Evolutionary conservation across 805 yeast genomes (phyloP).

Genomic region (Jamesozyma jinghongensis): DNA sequence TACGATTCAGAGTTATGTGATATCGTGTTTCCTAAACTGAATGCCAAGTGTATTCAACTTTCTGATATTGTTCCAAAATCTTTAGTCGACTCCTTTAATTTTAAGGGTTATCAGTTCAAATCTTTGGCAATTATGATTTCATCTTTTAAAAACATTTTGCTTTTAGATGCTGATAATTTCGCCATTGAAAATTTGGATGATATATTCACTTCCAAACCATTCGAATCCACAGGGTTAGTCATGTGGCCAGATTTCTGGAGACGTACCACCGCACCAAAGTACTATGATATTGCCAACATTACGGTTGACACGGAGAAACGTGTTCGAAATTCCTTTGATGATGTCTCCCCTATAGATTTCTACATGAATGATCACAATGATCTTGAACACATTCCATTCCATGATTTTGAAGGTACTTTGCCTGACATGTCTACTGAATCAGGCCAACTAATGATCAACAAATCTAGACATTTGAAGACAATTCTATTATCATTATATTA

Average conservation of each 20-base stretch:
- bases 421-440: slow-evolving; percentile 69
- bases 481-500: slow-evolving; percentile 55
- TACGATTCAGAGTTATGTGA: slow-evolving; percentile 64
- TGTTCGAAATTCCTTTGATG: slow-evolving; percentile 31
- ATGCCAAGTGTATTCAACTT: slow-evolving; percentile 53
- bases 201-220: slow-evolving; percentile 51
- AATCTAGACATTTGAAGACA: slow-evolving; percentile 48
- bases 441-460: slow-evolving; percentile 60
- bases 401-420: slow-evolving; percentile 52
- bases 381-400: slow-evolving; percentile 36
- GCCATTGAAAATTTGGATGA: slow-evolving; percentile 58
- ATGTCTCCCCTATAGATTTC: slow-evolving; percentile 26
- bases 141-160: slow-evolving; percentile 58
- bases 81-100: slow-evolving; percentile 31
- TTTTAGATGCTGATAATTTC: slow-evolving; percentile 69
- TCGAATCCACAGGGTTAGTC: slow-evolving; percentile 40
- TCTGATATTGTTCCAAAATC: slow-evolving; percentile 41
- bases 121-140: slow-evolving; percentile 63
- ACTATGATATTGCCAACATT: slow-evolving; percentile 59
- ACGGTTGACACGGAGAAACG: slow-evolving; percentile 34
- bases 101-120: slow-evolving; percentile 57
- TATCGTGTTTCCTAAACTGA: slow-evolving; percentile 49
- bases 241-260: slow-evolving; percentile 89
- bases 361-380: slow-evolving; percentile 14
- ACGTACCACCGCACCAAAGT: slow-evolving; percentile 67